These are phyloP conservation scores for Epicoccum sorghinum DNA, from an alignment of 2,329 filamentous ascomycete genomes.

Conservation along the genomic window DNA sequence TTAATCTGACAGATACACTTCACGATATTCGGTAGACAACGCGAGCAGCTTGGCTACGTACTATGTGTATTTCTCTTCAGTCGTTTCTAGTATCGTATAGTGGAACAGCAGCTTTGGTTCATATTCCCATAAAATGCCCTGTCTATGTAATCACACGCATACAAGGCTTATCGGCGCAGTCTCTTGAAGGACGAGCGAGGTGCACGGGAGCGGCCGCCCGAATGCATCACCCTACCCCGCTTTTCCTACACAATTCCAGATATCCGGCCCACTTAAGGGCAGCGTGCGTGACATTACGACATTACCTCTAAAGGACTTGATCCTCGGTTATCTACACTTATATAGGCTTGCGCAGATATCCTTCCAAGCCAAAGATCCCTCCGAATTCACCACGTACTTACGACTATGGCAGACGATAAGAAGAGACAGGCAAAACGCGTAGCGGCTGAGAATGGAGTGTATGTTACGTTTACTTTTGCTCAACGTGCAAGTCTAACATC, in stretches of 20 bases:
- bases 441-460: conserved; percentile 27
- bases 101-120: too few relatives aligned
- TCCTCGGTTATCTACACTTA: conserved; percentile 4
- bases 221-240: conserved; percentile 10
- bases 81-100: too few relatives aligned
- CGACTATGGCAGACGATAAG: conserved; percentile 28
- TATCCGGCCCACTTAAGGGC: conserved; percentile 4
- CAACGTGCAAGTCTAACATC: background rate
- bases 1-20: too few relatives aligned
- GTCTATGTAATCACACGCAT: too few relatives aligned
- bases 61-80: too few relatives aligned
- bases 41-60: too few relatives aligned
- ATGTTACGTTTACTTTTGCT: background rate
- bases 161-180: background rate
- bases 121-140: too few relatives aligned
- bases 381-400: background rate
- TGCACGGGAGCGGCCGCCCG: conserved; percentile 10
- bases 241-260: conserved; percentile 11
- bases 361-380: background rate
- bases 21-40: too few relatives aligned
- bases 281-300: background rate
- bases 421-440: conserved; percentile 23
- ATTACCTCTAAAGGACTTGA: background rate
- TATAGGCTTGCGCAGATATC: background rate
- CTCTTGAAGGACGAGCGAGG: background rate